A percentile compares a stretch with the other conserved stretches of the same genome.
phyloP scores from a whole-genome alignment of 1,284 basidiomycete genomes.

The Apiotrichum veenhuisii region DNA sequence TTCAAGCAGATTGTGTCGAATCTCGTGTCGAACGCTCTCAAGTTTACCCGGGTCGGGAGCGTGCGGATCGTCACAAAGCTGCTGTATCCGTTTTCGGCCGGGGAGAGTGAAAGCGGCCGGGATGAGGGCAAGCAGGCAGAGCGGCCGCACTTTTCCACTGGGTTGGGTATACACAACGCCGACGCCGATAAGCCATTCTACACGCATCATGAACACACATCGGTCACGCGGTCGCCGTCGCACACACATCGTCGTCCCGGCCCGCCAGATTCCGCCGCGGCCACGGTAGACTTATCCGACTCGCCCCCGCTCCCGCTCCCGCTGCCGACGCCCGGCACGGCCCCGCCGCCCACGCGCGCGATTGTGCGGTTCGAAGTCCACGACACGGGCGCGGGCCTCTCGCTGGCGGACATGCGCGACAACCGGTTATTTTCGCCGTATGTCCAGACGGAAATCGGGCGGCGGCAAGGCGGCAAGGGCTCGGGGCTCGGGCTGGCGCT shows the following conservation, averaged over 20 bases:
- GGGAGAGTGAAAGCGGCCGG: background rate
- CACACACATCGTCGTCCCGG: background rate
- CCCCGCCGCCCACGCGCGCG: conserved; percentile 11
- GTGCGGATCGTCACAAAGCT: conserved; percentile 44
- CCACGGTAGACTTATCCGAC: too few relatives aligned
- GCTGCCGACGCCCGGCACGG: too few relatives aligned
- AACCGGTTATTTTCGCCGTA: conserved; percentile 48
- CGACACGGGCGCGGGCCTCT: conserved; percentile 75
- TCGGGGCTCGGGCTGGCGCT: conserved; percentile 79
- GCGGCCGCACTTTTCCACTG: too few relatives aligned
- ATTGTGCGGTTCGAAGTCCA: conserved; percentile 73
- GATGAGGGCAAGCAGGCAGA: too few relatives aligned
- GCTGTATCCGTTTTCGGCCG: conserved; percentile 18
- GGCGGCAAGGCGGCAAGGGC: conserved; percentile 79
- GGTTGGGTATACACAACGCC: too few relatives aligned
- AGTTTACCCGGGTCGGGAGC: conserved; percentile 67
- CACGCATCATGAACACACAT: too few relatives aligned
- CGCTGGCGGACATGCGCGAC: conserved; percentile 64
- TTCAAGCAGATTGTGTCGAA: conserved; percentile 66
- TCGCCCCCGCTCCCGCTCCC: too few relatives aligned
- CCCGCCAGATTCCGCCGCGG: conserved; percentile 23
- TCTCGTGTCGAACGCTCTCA: conserved; percentile 51
- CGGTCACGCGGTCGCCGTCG: background rate
- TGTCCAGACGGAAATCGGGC: conserved; percentile 56
- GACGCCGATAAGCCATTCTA: too few relatives aligned